Base-by-base conservation (phyloP, 371 early-diverging fungal genomes). In the Rhizopus sp. region DNA sequence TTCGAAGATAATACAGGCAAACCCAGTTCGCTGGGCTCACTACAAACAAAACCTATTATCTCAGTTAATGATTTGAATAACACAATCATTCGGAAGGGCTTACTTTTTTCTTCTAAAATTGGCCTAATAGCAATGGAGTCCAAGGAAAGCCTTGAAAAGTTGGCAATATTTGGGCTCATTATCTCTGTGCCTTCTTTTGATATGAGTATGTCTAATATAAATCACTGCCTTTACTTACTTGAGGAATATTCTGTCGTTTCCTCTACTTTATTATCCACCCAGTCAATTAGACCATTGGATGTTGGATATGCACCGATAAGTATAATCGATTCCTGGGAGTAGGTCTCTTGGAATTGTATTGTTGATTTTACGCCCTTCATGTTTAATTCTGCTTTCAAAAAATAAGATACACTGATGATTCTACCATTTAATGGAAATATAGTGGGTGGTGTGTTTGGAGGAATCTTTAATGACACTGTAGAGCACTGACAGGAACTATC, bases 341-440 rank as follows among this genome's bases (percentile, higher is more conserved):
- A 64, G 2, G 29, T 16, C 3, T 55, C 40, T 42, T 60, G 55
- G 15, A 60, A 30, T 16, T 56, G 52, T 34, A 64, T 56, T 3
- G 57, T 48, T 1, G 57, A 23, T 52, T 56, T 60, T 3, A 60
- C 60, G 3, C 45, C 48, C 17, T 64, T 57, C 53, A 64, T 53
- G 23, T 60, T 60, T 2, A 64, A 4, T 23, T 60, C 60, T 37
- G 57, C 56, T 41, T 50, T 41, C 23, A 64, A 42, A 6, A 53
- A 3, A 44, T 64, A 64, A 4, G 60, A 56, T 3, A 64, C 37
- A 12, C 65, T 56, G n/a, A 64, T 15, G 13, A 51, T 53, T 31
- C 48, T 38, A 9, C 65, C 65, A 32, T 60, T 39, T 8, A 41
- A 35, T 23, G 65, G 65, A 44, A 64, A 60, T 29, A 64, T 31